Percentiles rank a stretch among this genome's conserved stretches.
Conservation (phyloP, 2,329 filamentous ascomycete genomes). For the Thelonectria olida region DNA sequence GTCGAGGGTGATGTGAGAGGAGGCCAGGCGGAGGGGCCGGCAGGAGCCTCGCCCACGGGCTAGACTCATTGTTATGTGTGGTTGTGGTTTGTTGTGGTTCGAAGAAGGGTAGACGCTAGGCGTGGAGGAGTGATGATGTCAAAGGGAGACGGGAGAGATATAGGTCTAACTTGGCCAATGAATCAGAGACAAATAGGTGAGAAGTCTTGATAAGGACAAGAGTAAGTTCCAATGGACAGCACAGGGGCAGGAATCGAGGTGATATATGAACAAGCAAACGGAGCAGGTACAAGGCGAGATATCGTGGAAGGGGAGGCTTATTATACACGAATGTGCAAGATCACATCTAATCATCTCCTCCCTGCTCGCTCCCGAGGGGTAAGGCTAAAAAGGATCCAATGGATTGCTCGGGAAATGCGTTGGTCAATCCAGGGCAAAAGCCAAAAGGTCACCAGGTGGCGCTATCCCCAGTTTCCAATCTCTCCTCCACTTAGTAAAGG, state of each 20-base stretch:
- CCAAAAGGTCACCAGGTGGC: not conserved
- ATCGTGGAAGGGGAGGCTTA: not conserved
- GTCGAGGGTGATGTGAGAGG: conserved; percentile 28
- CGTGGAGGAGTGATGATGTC: not conserved
- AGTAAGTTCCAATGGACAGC: not conserved
- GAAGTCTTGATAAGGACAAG: not conserved
- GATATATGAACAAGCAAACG: not conserved
- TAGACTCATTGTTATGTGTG: conserved; percentile 36
- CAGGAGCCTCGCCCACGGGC: conserved; percentile 39
- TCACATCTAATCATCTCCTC: not conserved
- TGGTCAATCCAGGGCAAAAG: not conserved
- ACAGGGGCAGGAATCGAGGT: not conserved
- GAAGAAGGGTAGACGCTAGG: not conserved
- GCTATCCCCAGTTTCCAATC: not conserved
- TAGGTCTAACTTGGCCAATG: not conserved
- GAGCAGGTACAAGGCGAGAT: not conserved
- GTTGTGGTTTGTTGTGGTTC: not conserved
- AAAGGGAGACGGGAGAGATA: not conserved
- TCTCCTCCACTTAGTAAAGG: not conserved
- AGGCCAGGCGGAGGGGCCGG: conserved; percentile 38
- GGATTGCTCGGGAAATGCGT: not conserved
- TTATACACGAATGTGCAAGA: not conserved
- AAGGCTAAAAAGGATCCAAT: not conserved
- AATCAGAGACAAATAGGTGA: not conserved
- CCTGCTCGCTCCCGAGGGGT: not conserved